Base-by-base conservation (phyloP, 225 moss, liverwort and hornwort species). In the Bryoerythrophyllum caledonicum region DNA sequence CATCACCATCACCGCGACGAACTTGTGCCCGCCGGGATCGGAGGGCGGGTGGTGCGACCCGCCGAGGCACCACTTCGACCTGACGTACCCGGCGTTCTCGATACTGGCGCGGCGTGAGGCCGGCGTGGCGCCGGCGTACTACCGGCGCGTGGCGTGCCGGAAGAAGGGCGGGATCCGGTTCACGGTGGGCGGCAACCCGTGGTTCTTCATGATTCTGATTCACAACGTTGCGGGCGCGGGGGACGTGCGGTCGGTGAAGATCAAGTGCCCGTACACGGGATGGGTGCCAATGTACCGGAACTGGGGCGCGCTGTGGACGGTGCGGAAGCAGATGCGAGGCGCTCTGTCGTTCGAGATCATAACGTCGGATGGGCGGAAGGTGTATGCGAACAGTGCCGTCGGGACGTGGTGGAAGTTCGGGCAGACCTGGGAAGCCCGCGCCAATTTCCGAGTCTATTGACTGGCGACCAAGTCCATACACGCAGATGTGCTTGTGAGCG, bases 41-140 rank as follows among this genome's bases (percentile, higher is more conserved):
- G 30, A 49, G 10, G 77, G 85, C 1, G 54, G 67, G 0, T 89
- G 89, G 89, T 89, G 89, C 49, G 21, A 89, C 34, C 59, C 72
- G 6, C 86, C 86, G 4, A 11, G 38, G 0, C 2, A 0, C 0
- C 89, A 89, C 71, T 89, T 89, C 40, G 84, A 89, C 65, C 74
- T 89, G 15, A 37, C 86, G 0, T 14, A 63, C 71, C 84, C 86
- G 2, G 78, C 80, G 0, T 89, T 82, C 77, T 13, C 53, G 3
- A 67, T 44, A 4, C 79, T 89, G 3, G 89, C 84, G 0, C 20
- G 35, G 16, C 3, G 1, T 1, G 14, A 61, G 10, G 84, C 81
- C 0, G 86, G 89, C 0, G 85, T 89, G 5, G 84, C 77, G 5
- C 82, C 77, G 0, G 84, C 86, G 7, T 54, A 25, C n/a, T 89